Base-by-base conservation (phyloP, 2,329 filamentous ascomycete species). In the Penicillium sp. region DNA sequence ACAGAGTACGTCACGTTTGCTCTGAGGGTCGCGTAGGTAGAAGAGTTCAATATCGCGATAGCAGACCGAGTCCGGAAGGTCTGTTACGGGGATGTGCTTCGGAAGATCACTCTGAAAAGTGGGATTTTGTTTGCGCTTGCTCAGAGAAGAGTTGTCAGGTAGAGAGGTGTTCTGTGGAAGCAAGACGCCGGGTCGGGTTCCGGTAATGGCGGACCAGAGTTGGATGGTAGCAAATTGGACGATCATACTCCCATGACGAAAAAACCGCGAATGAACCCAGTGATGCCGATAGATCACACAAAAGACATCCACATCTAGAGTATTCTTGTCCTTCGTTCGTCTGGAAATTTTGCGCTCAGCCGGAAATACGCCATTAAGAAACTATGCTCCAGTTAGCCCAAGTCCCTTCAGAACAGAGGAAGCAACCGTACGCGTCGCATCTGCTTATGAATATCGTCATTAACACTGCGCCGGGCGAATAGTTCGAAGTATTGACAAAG, bases 31-130 rank as follows among this genome's bases (percentile, higher is more conserved):
- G 39, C 42, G 51, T 1, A 66, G 47, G 31, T 59, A 61, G 45
- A 68, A 68, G 29, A 65, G 61, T 43, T 67, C 39, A 34, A 67
- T 67, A 50, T 65, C 50, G 2, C 38, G 44, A 49, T 65, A 65
- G 55, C 42, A 67, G 47, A 66, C 56, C 12, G 49, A 58, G 34
- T 55, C 52, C 29, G 52, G 58, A 59, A 66, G 60, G 26, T 65
- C 53, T 38, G 52, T 53, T 12, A 53, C 10, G 2, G 47, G 52
- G 15, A 60, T 49, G n/a, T 63, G 43, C 52, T 65, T 54, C 4
- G 53, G 59, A 57, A 66, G 53, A 45, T 67, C 48, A 49, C 61
- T 62, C 49, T 60, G 8, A 28, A 64, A 65, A 44, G 48, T 46
- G 6, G 42, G 1, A 28, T 41, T 24, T 16, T 10, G 29, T 52